Percentiles rank a stretch among this genome's conserved stretches.
These are phyloP conservation scores for Cucumis hystrix DNA, from an alignment of 306 rosid species.

Conservation along the genomic window DNA sequence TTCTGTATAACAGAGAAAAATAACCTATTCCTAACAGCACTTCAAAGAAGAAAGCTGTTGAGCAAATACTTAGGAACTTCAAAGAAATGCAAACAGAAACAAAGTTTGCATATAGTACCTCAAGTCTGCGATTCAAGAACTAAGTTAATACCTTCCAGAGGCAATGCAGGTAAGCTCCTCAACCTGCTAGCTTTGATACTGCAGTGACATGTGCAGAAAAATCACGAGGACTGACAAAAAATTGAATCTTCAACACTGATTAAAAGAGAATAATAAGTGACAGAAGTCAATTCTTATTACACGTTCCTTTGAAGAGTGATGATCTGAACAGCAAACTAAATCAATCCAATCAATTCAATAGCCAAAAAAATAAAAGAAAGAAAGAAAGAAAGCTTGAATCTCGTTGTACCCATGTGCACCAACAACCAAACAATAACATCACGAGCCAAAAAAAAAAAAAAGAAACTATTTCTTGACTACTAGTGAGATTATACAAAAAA, in stretches of 20 bases:
- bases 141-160: constrained; percentile 50
- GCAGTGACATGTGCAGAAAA: constrained; percentile 87
- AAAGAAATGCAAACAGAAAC: constrained; percentile 32
- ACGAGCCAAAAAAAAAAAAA: not conserved
- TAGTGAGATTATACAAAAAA: not conserved
- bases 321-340: not conserved
- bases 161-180: constrained; percentile 65
- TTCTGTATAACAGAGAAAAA: not conserved
- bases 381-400: not conserved
- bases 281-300: constrained; percentile 12
- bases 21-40: not conserved
- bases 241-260: constrained; percentile 28
- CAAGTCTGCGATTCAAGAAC: constrained; percentile 58
- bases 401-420: not conserved
- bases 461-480: not conserved
- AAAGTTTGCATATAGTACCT: constrained; percentile 54
- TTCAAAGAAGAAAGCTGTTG: not conserved
- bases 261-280: constrained; percentile 12
- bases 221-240: constrained; percentile 24
- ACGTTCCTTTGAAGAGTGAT: not conserved
- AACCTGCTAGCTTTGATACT: constrained; percentile 95
- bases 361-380: not conserved
- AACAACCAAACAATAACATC: not conserved
- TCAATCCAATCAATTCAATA: not conserved
- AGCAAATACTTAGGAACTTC: not conserved